Evolutionary conservation across 805 yeast species (phyloP), one percentile per base, ranked within the genome.

Genomic region (Nakazawaea ambrosiae): DNA sequence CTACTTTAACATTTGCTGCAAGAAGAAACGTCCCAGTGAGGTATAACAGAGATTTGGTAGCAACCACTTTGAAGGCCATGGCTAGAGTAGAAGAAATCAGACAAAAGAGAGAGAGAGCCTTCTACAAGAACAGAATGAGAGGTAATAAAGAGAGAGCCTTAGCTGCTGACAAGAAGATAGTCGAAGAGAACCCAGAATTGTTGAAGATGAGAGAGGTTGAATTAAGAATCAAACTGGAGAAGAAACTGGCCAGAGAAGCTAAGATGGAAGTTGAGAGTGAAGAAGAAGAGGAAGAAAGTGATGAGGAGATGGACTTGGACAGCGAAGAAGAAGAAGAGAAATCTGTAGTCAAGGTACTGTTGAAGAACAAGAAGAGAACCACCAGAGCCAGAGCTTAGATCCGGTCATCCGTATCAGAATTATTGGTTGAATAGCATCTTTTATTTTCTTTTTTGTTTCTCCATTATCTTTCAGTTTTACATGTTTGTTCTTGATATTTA

Each of bases 111-210:
- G 98, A 92, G 65, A 76, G 95, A 58, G 97, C 97, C 12, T 92
- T 92, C 88, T 92, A 86, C 72, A 90, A 89, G 87, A 88, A 89
- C 70, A 84, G 98, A 78, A 92, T 92, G 98, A 86, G 84, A 65
- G 97, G 96, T 47, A 92, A 92, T 68, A 84, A 80, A 65, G 96
- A 84, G 50, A 77, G 78, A 61, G 83, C 84, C 61, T 70, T 87
- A 55, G 86, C 79, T 39, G 70, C 82, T 41, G 98, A 92, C 65
- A 79, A 78, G 66, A 86, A 86, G 65, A 72, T 92, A 57, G 92
- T 92, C 34, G 96, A 81, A 57, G 67, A 75, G 41, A 77, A 92
- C 66, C 96, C 96, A 49, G 95, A 84, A 58, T 68, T 90, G 58
- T 73, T 92, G 65, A 83, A 77, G 62, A 78, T 87, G 74, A 84